Conservation (phyloP, 2,329 filamentous ascomycete genomes). For the Diaporthe sp. region DNA sequence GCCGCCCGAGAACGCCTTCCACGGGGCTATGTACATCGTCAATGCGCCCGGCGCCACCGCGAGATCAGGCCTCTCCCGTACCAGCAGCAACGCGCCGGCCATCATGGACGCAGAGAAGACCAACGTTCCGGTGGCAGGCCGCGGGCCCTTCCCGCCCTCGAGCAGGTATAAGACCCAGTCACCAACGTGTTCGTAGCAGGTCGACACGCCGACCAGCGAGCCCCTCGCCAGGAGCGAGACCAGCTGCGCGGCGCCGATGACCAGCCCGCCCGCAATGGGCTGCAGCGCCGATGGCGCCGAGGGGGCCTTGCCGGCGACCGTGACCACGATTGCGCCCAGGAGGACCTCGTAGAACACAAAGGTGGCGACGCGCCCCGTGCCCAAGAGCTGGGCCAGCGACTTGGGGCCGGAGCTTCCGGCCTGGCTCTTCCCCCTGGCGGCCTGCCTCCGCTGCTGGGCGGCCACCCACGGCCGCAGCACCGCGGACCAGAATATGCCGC, state of each 20-base stretch:
- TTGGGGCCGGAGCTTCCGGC: neutral
- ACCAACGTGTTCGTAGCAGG: slow-evolving; percentile 72
- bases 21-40: slow-evolving; percentile 49
- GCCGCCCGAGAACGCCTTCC: slow-evolving; percentile 65
- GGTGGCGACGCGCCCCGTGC: slow-evolving; percentile 53
- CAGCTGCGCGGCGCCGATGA: slow-evolving; percentile 71
- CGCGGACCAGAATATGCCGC: slow-evolving; percentile 67
- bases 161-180: slow-evolving; percentile 64
- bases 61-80: slow-evolving; percentile 52
- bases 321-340: slow-evolving; percentile 57
- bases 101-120: slow-evolving; percentile 67
- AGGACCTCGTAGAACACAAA: slow-evolving; percentile 59
- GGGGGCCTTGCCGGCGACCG: slow-evolving; percentile 53
- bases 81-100: slow-evolving; percentile 57
- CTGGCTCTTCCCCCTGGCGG: neutral
- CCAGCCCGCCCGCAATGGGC: slow-evolving; percentile 67
- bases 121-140: slow-evolving; percentile 57
- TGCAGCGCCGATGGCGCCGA: slow-evolving; percentile 54
- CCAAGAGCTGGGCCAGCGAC: slow-evolving; percentile 55
- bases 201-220: slow-evolving; percentile 71
- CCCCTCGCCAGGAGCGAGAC: slow-evolving; percentile 66
- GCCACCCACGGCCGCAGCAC: slow-evolving; percentile 55
- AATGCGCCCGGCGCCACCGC: slow-evolving; percentile 46
- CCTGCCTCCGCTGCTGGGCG: slow-evolving; percentile 27
- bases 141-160: slow-evolving; percentile 46